Evolutionary conservation across 805 yeast genomes (phyloP), one percentile per base, ranked within the genome.

Genomic region (Lipomyces kockii): DNA sequence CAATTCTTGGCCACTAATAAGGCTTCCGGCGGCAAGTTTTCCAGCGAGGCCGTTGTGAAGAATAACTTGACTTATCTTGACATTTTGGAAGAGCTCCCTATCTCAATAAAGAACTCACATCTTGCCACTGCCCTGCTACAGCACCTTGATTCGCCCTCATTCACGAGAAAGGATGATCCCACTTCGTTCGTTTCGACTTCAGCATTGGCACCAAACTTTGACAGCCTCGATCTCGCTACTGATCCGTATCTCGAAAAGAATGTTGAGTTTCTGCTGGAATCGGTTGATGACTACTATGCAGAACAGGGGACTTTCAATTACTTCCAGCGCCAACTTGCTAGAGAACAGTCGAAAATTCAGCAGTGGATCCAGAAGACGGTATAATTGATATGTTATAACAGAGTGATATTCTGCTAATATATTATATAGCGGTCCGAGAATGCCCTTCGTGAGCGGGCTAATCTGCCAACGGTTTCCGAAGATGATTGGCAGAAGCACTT

Each of bases 251-350:
- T 83, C 57, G 79, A 80, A 68, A 73, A 76, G 69, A 82, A 82
- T 69, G 85, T 87, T 67, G 93, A 89, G 75, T 84, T 84, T 58
- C 82, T 90, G 71, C 83, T 86, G 76, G 88, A 86, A 69, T 85
- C 91, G 61, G 83, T 90, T 53, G 95, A 90, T 78, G 87, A 89
- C 60, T 87, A 86, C 80, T 88, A 88, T 80, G 88, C 88, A 77
- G 92, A 89, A 76, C 90, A 89, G 77, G 88, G 89, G 72, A 90
- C 88, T 79, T 87, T 89, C 83, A 89, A 89, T 82, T 90, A 88
- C 80, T 89, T 86, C 81, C 95, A 90, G 80, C 87, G 96, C 81
- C 88, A 86, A 74, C 82, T 86, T 67, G 84, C 87, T 59, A 85
- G 92, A 76, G 96, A 90, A 76, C 81, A 83, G 77, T 79, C 86